Conservation (phyloP, 1,284 basidiomycete species). For the Microbotryomycetes sp. region DNA sequence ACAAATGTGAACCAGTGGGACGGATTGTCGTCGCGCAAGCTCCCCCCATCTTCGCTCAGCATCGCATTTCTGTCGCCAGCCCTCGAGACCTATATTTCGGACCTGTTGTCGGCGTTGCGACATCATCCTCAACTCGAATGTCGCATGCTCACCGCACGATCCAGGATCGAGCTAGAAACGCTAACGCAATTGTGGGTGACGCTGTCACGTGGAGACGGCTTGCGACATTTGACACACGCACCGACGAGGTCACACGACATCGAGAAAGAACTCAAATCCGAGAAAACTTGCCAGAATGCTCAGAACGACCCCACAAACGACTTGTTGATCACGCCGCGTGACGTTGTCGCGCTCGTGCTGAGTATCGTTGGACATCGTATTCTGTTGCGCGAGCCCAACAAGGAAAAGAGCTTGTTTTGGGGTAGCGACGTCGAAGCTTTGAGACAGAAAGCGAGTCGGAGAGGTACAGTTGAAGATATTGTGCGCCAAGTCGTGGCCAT, state of each 20-base stretch:
- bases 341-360: slow-evolving; percentile 6
- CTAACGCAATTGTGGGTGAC: slow-evolving; percentile 39
- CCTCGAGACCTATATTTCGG: slow-evolving; percentile 58
- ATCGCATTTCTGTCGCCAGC: slow-evolving; percentile 47
- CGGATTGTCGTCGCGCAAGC: no score
- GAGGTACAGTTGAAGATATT: neutral
- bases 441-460: neutral
- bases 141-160: slow-evolving; percentile 56
- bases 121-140: slow-evolving; percentile 64
- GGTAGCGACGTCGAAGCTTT: slow-evolving; percentile 10
- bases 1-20: no score
- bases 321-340: neutral
- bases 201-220: neutral
- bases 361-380: slow-evolving; percentile 9
- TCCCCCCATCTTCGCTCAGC: no score
- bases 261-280: neutral
- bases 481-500: neutral
- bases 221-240: no score
- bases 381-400: neutral
- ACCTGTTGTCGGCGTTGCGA: slow-evolving; percentile 63
- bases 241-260: no score
- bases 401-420: slow-evolving; percentile 21
- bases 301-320: neutral
- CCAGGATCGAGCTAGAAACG: slow-evolving; percentile 55
- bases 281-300: no score